A percentile compares a stretch with the other conserved stretches of the same genome.
phyloP scores from a whole-genome alignment of 2,329 filamentous ascomycete species.

The Helotiales sp. region DNA sequence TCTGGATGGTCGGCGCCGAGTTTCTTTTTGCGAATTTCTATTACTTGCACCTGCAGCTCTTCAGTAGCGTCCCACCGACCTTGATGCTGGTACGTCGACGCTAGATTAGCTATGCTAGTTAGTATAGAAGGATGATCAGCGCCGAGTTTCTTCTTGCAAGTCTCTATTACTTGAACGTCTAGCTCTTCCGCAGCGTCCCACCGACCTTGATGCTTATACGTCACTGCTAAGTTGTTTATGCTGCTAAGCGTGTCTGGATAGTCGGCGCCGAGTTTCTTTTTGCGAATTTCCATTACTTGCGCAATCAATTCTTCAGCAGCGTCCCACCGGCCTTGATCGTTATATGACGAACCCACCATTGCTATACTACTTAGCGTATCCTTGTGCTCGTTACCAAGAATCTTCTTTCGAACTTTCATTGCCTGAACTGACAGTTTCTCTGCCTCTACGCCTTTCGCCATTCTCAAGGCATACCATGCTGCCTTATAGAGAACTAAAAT shows the following conservation, averaged over 20 bases:
- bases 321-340: background rate
- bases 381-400: background rate
- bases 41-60: constrained; percentile 3
- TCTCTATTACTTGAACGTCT: constrained; percentile 2
- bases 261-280: constrained; percentile 1
- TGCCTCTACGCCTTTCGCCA: background rate
- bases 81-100: background rate
- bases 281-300: background rate
- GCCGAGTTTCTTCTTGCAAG: constrained; percentile 8
- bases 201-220: background rate
- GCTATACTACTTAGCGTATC: background rate
- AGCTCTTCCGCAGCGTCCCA: constrained; percentile 14
- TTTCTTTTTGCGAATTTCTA: background rate
- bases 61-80: constrained; percentile 9
- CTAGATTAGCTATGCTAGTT: constrained; percentile 11
- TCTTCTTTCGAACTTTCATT: background rate
- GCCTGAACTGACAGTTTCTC: background rate
- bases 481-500: background rate
- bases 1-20: constrained; percentile 12
- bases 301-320: background rate
- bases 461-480: background rate
- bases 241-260: background rate
- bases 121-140: constrained; percentile 4
- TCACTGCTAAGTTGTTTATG: background rate
- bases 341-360: background rate